A percentile compares a stretch with the other conserved stretches of the same genome.
Conservation (phyloP, 1,284 basidiomycete species). For the Sphaerobolus stellatus region DNA sequence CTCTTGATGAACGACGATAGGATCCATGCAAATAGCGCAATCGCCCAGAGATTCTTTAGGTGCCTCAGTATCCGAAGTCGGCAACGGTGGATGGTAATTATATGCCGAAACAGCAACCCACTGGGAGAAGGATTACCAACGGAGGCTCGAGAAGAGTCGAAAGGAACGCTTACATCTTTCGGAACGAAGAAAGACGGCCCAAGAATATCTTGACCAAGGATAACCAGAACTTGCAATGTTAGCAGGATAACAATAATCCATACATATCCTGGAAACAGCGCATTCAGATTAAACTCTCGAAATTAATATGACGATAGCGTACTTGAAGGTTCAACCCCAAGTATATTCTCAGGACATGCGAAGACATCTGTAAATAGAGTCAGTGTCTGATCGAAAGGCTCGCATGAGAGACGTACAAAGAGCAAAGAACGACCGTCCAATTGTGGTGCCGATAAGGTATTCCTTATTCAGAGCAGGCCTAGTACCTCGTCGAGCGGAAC, state of each 20-base stretch:
- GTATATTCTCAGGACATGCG: conserved; percentile 79
- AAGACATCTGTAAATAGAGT: conserved; percentile 65
- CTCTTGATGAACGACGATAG: conserved; percentile 58
- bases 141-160: conserved; percentile 2
- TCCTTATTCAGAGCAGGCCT: conserved; percentile 65
- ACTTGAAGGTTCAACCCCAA: conserved; percentile 75
- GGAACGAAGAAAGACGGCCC: conserved; percentile 85
- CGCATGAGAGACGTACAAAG: conserved; percentile 58
- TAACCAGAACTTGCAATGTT: conserved; percentile 58
- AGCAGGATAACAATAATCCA: conserved; percentile 64
- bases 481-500: conserved; percentile 71
- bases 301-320: conserved; percentile 23
- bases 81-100: conserved; percentile 82
- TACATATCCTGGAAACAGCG: conserved; percentile 57
- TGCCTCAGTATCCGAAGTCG: conserved; percentile 68
- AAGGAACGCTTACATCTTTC: conserved; percentile 33
- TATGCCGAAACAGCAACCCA: conserved; percentile 64
- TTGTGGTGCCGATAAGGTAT: conserved; percentile 78
- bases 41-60: conserved; percentile 74
- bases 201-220: conserved; percentile 74
- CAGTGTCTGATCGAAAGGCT: not conserved
- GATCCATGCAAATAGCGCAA: conserved; percentile 90
- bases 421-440: conserved; percentile 68
- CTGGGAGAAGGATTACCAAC: conserved; percentile 35
- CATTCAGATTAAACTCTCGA: not conserved